A percentile compares a stretch with the other conserved stretches of the same genome.
Evolutionary conservation across 2,329 filamentous ascomycete genomes (phyloP).

Genomic region (Talaromyces amestolkiae): DNA sequence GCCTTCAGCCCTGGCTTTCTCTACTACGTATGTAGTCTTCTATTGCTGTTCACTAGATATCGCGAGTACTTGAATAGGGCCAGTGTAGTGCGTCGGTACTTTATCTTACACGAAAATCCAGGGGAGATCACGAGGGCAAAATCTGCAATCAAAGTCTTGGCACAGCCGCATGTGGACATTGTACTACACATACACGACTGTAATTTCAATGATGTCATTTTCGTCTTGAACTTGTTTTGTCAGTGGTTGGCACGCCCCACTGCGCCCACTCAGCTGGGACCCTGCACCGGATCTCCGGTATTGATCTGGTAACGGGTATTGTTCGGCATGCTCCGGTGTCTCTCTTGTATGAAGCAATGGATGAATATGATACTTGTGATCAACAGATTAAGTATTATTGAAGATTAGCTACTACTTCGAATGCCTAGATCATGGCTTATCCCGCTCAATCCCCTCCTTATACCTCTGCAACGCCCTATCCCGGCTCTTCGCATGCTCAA

Average conservation of each 20-base stretch:
- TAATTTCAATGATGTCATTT: background rate
- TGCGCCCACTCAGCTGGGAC: background rate
- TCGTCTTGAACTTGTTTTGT: background rate
- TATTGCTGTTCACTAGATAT: too few relatives aligned
- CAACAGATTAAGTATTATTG: too few relatives aligned
- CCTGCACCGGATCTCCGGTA: background rate
- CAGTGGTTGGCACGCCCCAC: background rate
- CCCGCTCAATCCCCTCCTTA: constrained; percentile 45
- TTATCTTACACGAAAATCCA: too few relatives aligned
- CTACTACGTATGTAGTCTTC: background rate
- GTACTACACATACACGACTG: background rate
- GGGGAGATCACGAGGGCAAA: background rate
- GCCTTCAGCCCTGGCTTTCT: background rate
- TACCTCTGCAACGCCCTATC: constrained; percentile 68
- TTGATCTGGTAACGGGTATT: background rate
- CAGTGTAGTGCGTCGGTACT: too few relatives aligned
- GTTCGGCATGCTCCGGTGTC: background rate
- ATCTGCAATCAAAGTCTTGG: background rate
- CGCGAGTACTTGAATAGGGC: too few relatives aligned
- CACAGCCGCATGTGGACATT: background rate
- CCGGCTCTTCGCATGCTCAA: constrained; percentile 69
- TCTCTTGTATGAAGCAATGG: background rate
- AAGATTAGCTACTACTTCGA: too few relatives aligned
- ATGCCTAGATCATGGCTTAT: background rate
- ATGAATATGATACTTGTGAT: too few relatives aligned